Conservation (phyloP, 139 green algal species). For the Dunaliella primolecta region DNA sequence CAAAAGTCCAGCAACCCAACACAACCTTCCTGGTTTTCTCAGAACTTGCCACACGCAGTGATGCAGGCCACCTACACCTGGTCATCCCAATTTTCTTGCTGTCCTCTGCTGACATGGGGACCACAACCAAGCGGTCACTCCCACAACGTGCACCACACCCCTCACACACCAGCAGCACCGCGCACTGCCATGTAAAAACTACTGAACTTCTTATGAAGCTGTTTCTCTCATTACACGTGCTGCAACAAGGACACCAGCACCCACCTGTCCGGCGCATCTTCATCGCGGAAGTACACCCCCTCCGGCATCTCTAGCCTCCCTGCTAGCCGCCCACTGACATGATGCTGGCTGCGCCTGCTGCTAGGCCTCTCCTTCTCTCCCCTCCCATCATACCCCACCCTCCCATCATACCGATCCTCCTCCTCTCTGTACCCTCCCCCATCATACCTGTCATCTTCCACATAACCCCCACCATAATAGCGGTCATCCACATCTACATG, state of each 20-base stretch:
- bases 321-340: neutral
- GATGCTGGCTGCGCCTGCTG: neutral
- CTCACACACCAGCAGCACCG: neutral
- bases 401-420: too few species aligned
- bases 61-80: neutral
- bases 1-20: neutral
- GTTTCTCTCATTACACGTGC: neutral
- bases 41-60: neutral
- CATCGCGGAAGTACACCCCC: neutral
- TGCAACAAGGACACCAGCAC: neutral
- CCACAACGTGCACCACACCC: neutral
- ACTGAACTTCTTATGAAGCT: neutral
- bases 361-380: neutral
- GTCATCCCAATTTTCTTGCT: neutral
- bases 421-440: neutral
- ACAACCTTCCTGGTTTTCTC: too few species aligned
- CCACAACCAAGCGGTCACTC: too few species aligned
- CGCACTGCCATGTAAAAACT: neutral
- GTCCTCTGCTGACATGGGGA: neutral
- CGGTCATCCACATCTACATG: too few species aligned
- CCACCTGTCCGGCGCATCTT: conserved; percentile 10
- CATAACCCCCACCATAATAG: neutral
- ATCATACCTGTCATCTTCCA: neutral
- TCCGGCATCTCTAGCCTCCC: neutral
- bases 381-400: neutral